Evolutionary conservation across 2,329 filamentous ascomycete species (phyloP), one percentile per base, ranked within the genome.

Genomic region (Xylariaceae sp.): DNA sequence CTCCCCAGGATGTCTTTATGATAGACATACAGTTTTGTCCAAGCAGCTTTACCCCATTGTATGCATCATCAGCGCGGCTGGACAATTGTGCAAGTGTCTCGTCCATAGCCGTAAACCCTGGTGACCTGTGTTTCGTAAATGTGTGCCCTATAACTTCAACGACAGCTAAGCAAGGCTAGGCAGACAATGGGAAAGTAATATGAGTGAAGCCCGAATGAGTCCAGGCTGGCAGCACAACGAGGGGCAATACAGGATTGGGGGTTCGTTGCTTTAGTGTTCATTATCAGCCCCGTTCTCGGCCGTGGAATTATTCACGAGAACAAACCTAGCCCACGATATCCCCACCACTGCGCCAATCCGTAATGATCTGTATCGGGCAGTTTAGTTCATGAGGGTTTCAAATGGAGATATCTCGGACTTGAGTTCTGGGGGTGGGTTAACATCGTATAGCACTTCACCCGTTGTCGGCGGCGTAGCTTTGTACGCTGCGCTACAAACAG

Each of bases 391-490:
- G 35, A n/a, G 20, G n/a, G 26, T 30, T n/a, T n/a, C 40, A 26
- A 33, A 39, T 18, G 58, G 60, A 60, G 57, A 62, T 64, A 62
- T 64, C 57, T 60, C 62, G 58, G 57, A 30, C 42, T 64, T 23
- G 24, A n/a, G 39, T 35, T 24, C n/a, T 55, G 45, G 54, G 27
- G 18, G 27, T 36, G 29, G 52, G 27, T 26, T 41, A 47, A 29
- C 13, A 29, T 35, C 35, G 26, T 54, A 49, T 48, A 36, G 27
- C 37, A 30, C 21, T 41, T 40, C 24, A 15, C 55, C 57, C 60
- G 62, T 64, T 65, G 46, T 64, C 59, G 61, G 59, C 53, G 35
- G 55, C 41, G 21, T 55, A 58, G n/a, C n/a, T n/a, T 57, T 50
- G 26, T 35, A 15, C 7, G n/a, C 27, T 15, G 21, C 24, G 33